Evolutionary conservation across 179 eudicot genomes (phyloP).

Genomic region (Corrigiola litoralis): DNA sequence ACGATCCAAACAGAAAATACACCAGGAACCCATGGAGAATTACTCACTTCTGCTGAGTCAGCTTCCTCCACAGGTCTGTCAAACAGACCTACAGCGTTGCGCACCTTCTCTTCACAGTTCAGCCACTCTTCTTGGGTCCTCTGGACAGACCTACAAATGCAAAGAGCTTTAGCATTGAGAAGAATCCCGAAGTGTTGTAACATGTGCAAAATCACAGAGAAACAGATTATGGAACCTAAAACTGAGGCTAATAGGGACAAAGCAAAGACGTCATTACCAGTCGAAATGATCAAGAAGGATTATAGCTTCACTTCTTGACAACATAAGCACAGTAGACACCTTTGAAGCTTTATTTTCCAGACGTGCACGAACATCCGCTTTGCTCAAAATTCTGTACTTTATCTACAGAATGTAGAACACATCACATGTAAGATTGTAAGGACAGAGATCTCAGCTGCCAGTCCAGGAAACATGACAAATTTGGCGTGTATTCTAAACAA

Average conservation of each 20-base stretch:
- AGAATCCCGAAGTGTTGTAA: background rate
- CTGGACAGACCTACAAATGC: constrained; percentile 27
- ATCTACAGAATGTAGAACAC: constrained; percentile 4
- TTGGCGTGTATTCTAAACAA: background rate
- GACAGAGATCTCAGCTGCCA: background rate
- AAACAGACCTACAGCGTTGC: constrained; percentile 38
- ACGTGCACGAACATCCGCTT: constrained; percentile 14
- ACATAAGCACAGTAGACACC: constrained; percentile 11
- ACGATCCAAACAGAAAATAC: background rate
- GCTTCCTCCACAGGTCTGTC: constrained; percentile 19
- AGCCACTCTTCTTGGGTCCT: constrained; percentile 41
- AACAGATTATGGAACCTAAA: background rate
- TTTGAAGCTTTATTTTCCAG: constrained; percentile 10
- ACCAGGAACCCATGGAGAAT: background rate
- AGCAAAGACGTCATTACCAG: constrained; percentile 16
- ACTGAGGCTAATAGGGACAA: background rate
- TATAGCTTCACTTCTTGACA: constrained; percentile 17
- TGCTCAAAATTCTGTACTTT: constrained; percentile 16
- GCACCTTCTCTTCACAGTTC: constrained; percentile 32
- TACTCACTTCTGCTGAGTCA: constrained; percentile 10
- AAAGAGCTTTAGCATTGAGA: background rate
- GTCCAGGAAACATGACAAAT: background rate
- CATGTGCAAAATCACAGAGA: background rate
- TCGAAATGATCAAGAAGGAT: constrained; percentile 21
- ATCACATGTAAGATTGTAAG: too few relatives aligned